Evolutionary conservation across 139 green algal species (phyloP), one percentile per base, ranked within the genome.

Genomic region (Chlorella sp.): DNA sequence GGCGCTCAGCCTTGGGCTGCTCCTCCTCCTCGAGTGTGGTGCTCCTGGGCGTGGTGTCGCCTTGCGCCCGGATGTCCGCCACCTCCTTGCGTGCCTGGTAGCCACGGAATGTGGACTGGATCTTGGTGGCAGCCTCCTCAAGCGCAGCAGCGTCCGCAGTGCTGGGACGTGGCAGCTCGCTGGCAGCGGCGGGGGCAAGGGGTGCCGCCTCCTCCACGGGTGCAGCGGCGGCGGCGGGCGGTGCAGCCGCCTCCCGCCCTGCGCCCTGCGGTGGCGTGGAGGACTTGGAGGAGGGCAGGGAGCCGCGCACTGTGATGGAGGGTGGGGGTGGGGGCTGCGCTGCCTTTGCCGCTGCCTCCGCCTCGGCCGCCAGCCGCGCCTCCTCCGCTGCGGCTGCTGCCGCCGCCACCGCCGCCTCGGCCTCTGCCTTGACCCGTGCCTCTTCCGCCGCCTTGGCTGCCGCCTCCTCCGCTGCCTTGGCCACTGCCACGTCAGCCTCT

Each of bases 61-160:
- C 65, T 29, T 51, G 35, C 35, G 55, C 50, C 2, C 67, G 70
- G 70, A 81, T 80, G 3, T 73, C 70, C 14, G 71, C 71, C 55
- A 88, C 77, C 31, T 82, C 70, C 74, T 85, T 87, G 22, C 87
- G 71, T 1, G 82, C 81, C 61, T 86, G 82, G 72, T 89, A 83
- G 26, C 86, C 88, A 3, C 84, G 75, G 76, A 88, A 90, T n/a
- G 76, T 76, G 4, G 84, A 78, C 74, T 93, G 88, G 35, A 93
- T 83, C 67, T 82, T 83, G 31, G 71, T 83, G 17, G 88, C 88
- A 5, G 88, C 88, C 14, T 62, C n/a, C 1, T 80, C 69, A 34
- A 61, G 33, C 4, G 61, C 77, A 31, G 63, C 71, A 62, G 64
- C 50, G 2, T 49, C 33, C 27, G 61, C n/a, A n/a, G n/a, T n/a